Base-by-base conservation (phyloP, 495 filamentous ascomycete genomes). In the Aspergillus diversus region DNA sequence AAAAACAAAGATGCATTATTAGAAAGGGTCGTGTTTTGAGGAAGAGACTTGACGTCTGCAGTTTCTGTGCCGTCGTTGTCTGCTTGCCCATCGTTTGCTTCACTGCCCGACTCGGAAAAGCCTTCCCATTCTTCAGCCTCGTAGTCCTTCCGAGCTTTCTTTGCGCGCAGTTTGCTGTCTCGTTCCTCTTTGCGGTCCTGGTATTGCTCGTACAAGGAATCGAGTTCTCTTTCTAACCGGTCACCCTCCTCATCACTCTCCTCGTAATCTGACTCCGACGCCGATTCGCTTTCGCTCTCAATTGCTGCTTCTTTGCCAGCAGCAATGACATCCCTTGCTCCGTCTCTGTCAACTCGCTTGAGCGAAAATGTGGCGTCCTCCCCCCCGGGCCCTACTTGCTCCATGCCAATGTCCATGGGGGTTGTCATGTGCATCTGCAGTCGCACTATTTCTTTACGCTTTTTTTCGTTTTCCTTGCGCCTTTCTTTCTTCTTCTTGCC, bases 401-500 rank as follows among this genome's bases (percentile, higher is more conserved):
- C 94, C 80, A 95, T 88, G 65, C 95, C 95, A 66, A 99, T 96
- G 63, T 99, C 96, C 81, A 91, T 93, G 15, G 95, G 94, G 1
- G 92, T 89, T 15, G 88, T 92, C 96, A 99, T 98, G 75, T 97
- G 86, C 81, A 99, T 86, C 76, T 99, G 96, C 89, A 98, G 87
- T 51, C 95, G 89, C 33, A 93, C 81, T 58, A 97, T 93, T 60
- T 97, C 93, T 73, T 90, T 92, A 65, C 89, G 87, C 77, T 93
- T 97, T 70, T 87, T 87, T 73, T 97, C 93, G 64, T 97, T 97
- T 43, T 93, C 91, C 66, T 84, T 88, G 63, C 92, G 81, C 61
- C 89, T 81, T 68, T 93, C 90, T 61, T 90, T 87, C 78, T 94
- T 97, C 74, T 87, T 92, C 66, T 86, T 84, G 48, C 86, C 64